phyloP scores from a whole-genome alignment of 2,329 filamentous ascomycete genomes.

The Aspergillus carbonarius region DNA sequence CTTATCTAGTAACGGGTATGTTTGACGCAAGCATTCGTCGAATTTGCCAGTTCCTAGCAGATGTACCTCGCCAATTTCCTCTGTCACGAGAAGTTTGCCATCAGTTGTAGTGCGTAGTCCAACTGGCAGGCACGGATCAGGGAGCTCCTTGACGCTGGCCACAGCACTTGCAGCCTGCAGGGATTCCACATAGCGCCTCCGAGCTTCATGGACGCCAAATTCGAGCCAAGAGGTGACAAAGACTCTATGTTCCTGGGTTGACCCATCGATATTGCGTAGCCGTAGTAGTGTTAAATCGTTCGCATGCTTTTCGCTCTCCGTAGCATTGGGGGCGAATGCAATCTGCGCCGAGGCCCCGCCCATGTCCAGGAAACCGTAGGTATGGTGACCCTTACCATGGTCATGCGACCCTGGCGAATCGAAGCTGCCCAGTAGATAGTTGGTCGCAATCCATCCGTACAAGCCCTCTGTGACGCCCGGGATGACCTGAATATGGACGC shows the following conservation, averaged over 20 bases:
- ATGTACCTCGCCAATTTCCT: constrained; percentile 45
- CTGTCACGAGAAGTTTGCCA: constrained; percentile 58
- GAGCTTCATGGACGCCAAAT: constrained; percentile 93
- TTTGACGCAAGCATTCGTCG: constrained; percentile 75
- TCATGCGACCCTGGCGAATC: constrained; percentile 71
- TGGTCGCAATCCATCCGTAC: constrained; percentile 96
- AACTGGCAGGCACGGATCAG: constrained; percentile 85
- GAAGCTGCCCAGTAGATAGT: constrained; percentile 91
- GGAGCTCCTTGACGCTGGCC: constrained; percentile 63
- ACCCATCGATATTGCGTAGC: constrained; percentile 78
- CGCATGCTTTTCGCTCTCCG: constrained; percentile 84
- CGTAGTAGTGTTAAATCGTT: constrained; percentile 85
- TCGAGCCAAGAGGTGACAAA: constrained; percentile 97
- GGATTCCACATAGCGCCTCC: constrained; percentile 76
- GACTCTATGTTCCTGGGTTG: constrained; percentile 75
- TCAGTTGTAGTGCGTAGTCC: constrained; percentile 72
- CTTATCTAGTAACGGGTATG: constrained; percentile 85
- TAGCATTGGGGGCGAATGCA: constrained; percentile 91
- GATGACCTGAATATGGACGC: constrained; percentile 87
- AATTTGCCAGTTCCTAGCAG: constrained; percentile 85
- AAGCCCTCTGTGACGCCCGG: constrained; percentile 92
- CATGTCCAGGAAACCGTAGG: constrained; percentile 98
- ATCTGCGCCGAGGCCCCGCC: constrained; percentile 97
- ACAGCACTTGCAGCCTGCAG: constrained; percentile 67
- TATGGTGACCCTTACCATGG: constrained; percentile 86